These are phyloP conservation scores for Hyaloperonospora brassicae DNA, from an alignment of 352 stramenopile species.

Conservation along the genomic window DNA sequence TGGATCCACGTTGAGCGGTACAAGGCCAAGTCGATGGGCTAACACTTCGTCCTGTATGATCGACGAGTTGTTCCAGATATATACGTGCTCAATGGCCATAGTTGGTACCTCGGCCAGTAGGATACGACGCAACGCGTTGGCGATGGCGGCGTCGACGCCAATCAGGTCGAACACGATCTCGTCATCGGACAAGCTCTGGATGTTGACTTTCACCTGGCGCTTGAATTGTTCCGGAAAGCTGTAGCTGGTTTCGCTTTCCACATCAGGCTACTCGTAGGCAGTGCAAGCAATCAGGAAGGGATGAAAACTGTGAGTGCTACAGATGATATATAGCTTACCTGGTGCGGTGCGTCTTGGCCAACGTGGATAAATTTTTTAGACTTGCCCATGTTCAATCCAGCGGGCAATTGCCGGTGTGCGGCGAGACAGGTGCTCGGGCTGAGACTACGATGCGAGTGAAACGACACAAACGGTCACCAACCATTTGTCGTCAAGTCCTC, in stretches of 20 bases:
- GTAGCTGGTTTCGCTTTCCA: constrained; percentile 62
- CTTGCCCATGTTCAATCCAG: constrained; percentile 43
- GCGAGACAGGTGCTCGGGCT: too few relatives aligned
- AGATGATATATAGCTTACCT: constrained; percentile 30
- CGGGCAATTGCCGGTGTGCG: too few relatives aligned
- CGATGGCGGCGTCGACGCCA: constrained; percentile 87
- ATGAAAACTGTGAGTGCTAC: neutral
- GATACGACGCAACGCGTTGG: constrained; percentile 88
- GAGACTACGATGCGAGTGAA: constrained; percentile 6
- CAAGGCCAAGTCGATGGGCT: constrained; percentile 83
- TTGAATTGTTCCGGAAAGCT: constrained; percentile 79
- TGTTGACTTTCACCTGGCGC: constrained; percentile 80
- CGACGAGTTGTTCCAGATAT: constrained; percentile 91
- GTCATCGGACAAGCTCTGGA: constrained; percentile 75
- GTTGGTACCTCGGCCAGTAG: constrained; percentile 88
- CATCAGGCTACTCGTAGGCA: constrained; percentile 48
- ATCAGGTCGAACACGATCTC: constrained; percentile 90
- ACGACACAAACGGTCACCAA: constrained; percentile 22
- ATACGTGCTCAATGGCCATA: constrained; percentile 91
- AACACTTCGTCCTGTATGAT: constrained; percentile 92
- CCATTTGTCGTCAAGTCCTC: constrained; percentile 14
- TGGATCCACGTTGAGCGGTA: constrained; percentile 77
- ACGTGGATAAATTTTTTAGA: constrained; percentile 67
- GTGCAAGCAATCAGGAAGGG: constrained; percentile 7
- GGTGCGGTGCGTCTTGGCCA: constrained; percentile 64